Base-by-base conservation (phyloP, 192 early-diverging fungal genomes). In the Diversispora epigaea region DNA sequence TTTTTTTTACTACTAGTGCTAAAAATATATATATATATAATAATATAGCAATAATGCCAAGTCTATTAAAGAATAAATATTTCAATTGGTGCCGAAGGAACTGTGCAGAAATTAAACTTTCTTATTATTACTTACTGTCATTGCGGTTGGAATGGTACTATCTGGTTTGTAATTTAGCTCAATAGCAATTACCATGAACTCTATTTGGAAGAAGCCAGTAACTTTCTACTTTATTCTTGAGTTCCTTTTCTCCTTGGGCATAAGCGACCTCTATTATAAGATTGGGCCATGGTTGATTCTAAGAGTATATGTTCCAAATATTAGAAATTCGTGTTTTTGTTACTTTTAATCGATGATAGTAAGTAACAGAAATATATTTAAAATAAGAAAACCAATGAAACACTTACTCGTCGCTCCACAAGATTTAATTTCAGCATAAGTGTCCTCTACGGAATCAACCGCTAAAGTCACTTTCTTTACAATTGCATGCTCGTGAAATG, bases 31-130 rank as follows among this genome's bases (percentile, higher is more conserved):
- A n/a, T n/a, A 69, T 22, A 66, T 21, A 66, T 2, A 69, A 69
- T 69, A 69, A 52, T 54, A 69, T 40, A 69, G 40, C 68, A 54
- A 52, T 69, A 69, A 55, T 69, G 49, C 68, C 68, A 69, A 8
- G 67, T 47, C 67, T 69, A 54, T 50, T 50, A 69, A 69, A 66
- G 25, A 66, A 66, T 10, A 25, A 66, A 66, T 66, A 44, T 44
- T 66, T 66, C n/a, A 66, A 66, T 1, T 66, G 4, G n/a, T 66
- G 39, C 64, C 64, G 45, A 66, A 1, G 43, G n/a, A 6, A 66
- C 0, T 15, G 14, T 25, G n/a, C 50, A 32, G 46, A 50, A 52
- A 32, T 46, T 69, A 25, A 22, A 50, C 39, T 47, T 52, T 50
- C 15, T 66, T 66, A 47, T 47, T 2, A 69, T 22, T 52, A 69